Conservation (phyloP, 1,284 basidiomycete species). For the Moesziomyces antarcticus region DNA sequence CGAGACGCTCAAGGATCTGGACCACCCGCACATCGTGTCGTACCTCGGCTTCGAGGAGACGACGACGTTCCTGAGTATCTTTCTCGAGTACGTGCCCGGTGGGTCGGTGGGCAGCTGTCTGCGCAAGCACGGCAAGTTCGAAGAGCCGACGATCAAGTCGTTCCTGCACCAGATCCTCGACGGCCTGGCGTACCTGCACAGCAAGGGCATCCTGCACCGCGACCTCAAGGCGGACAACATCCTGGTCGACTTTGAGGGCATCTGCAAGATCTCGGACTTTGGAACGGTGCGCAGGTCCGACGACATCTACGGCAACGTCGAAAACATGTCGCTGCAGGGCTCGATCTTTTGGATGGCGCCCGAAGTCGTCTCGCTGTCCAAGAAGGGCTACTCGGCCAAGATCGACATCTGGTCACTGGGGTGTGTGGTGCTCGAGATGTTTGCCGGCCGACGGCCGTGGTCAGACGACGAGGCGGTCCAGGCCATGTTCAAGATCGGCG, state of each 20-base stretch:
- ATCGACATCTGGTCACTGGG: conserved; percentile 98
- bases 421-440: conserved; percentile 98
- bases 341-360: conserved; percentile 99
- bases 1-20: conserved; percentile 90
- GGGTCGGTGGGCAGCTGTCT: conserved; percentile 94
- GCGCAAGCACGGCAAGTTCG: conserved; percentile 90
- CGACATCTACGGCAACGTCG: conserved; percentile 84
- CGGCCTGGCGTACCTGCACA: conserved; percentile 93
- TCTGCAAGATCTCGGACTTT: conserved; percentile 98
- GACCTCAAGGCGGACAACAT: conserved; percentile 99
- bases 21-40: conserved; percentile 96
- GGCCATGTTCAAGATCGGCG: conserved; percentile 92
- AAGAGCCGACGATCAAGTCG: conserved; percentile 89
- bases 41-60: conserved; percentile 94
- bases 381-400: conserved; percentile 87
- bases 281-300: conserved; percentile 70
- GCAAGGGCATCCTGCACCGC: conserved; percentile 89
- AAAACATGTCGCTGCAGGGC: conserved; percentile 85
- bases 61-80: conserved; percentile 90
- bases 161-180: conserved; percentile 92
- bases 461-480: conserved; percentile 86
- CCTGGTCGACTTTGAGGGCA: conserved; percentile 88
- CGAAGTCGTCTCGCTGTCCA: conserved; percentile 86
- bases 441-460: conserved; percentile 94
- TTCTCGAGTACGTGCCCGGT: conserved; percentile 82